Evolutionary conservation across 2,329 filamentous ascomycete species (phyloP).

Genomic region (Penicillium sp.): DNA sequence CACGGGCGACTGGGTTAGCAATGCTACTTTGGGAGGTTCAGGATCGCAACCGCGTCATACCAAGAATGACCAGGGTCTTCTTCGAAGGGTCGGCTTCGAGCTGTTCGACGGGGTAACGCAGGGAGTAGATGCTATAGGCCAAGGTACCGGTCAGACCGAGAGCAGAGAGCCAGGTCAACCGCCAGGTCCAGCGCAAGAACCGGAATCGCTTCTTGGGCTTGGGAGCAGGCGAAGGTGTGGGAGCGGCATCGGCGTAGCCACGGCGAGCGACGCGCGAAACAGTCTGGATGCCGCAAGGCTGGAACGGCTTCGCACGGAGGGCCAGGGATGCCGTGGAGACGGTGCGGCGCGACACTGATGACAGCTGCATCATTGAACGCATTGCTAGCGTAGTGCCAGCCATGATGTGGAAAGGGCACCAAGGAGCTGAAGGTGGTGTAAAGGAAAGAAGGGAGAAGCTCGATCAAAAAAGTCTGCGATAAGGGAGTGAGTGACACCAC

Average conservation of each 20-base stretch:
- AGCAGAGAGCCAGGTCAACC: slow-evolving; percentile 70
- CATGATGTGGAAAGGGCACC: slow-evolving; percentile 30
- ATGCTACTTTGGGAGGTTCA: slow-evolving; percentile 2
- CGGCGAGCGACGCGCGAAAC: slow-evolving; percentile 42
- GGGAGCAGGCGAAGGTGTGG: slow-evolving; percentile 30
- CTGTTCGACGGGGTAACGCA: slow-evolving; percentile 78
- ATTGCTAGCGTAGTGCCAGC: slow-evolving; percentile 31
- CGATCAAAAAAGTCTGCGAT: slow-evolving; percentile 20
- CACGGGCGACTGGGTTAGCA: slow-evolving; percentile 21
- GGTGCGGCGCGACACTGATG: slow-evolving; percentile 36
- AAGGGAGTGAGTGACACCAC: slow-evolving; percentile 4
- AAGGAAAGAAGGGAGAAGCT: slow-evolving; percentile 10
- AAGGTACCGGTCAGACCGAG: slow-evolving; percentile 67
- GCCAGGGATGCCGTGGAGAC: slow-evolving; percentile 28
- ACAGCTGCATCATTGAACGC: slow-evolving; percentile 35
- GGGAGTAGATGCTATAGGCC: slow-evolving; percentile 75
- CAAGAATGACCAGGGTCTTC: slow-evolving; percentile 95
- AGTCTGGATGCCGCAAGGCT: slow-evolving; percentile 21
- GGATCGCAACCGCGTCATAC: slow-evolving; percentile 48
- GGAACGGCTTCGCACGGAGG: slow-evolving; percentile 27
- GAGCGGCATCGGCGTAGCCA: slow-evolving; percentile 49
- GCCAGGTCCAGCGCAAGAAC: slow-evolving; percentile 75
- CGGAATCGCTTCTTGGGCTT: slow-evolving; percentile 59
- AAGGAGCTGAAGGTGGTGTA: slow-evolving; percentile 9
- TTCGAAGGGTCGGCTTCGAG: slow-evolving; percentile 73